These are phyloP conservation scores for Lecanosticta acicola DNA, from an alignment of 2,329 filamentous ascomycete species.

Conservation along the genomic window DNA sequence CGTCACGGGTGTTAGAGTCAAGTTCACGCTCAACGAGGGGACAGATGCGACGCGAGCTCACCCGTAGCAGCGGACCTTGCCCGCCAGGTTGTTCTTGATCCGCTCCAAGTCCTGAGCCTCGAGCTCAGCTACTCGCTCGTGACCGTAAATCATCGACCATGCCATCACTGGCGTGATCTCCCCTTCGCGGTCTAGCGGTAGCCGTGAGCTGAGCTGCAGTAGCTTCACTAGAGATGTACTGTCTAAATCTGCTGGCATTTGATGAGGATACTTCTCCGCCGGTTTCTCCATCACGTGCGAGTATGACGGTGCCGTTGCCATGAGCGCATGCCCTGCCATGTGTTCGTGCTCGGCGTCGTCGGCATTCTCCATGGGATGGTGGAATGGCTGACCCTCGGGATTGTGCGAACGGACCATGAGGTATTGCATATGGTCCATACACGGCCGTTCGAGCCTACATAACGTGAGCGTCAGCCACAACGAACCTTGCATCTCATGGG, in stretches of 20 bases:
- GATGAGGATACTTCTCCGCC: slow-evolving; percentile 55
- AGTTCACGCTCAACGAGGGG: neutral
- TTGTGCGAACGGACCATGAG: slow-evolving; percentile 57
- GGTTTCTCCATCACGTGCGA: slow-evolving; percentile 53
- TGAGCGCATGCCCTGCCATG: slow-evolving; percentile 72
- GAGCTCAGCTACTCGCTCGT: slow-evolving; percentile 64
- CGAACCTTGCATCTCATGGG: slow-evolving; percentile 10
- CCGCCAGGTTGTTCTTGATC: slow-evolving; percentile 46
- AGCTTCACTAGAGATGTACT: slow-evolving; percentile 74
- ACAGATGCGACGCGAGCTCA: slow-evolving; percentile 42
- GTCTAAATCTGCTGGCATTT: slow-evolving; percentile 68
- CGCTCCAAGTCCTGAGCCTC: slow-evolving; percentile 16
- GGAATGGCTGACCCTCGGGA: slow-evolving; percentile 33
- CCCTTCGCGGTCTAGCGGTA: slow-evolving; percentile 66
- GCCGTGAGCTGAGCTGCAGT: slow-evolving; percentile 73
- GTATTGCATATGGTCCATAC: slow-evolving; percentile 84
- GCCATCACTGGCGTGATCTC: slow-evolving; percentile 96
- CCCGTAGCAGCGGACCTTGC: slow-evolving; percentile 91
- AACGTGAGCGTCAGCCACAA: slow-evolving; percentile 25
- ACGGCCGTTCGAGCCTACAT: slow-evolving; percentile 77
- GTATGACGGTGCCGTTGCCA: slow-evolving; percentile 82
- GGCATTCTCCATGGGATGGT: slow-evolving; percentile 37
- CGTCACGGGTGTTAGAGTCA: slow-evolving; percentile 2
- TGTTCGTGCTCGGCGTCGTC: slow-evolving; percentile 59
- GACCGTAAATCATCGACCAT: slow-evolving; percentile 72